Percentiles rank a stretch among this genome's conserved stretches.
Evolutionary conservation across 2,329 filamentous ascomycete species (phyloP).

Genomic region (Pseudocercospora fuligena): DNA sequence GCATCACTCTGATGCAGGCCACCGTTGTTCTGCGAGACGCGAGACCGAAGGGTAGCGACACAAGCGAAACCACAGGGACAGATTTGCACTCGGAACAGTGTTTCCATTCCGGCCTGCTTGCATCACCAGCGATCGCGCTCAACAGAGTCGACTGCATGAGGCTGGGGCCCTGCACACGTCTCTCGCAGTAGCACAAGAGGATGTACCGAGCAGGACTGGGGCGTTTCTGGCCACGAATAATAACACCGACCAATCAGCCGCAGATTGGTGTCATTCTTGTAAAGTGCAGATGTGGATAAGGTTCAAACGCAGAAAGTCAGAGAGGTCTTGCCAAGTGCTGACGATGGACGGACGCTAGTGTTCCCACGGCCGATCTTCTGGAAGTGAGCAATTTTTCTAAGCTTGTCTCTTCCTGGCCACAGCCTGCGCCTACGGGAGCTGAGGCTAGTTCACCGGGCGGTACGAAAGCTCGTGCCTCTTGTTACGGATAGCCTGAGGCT

Average conservation of each 20-base stretch:
- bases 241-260: constrained; percentile 7
- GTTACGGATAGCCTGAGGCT: constrained; percentile 5
- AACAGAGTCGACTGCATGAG: constrained; percentile 18
- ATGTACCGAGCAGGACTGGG: constrained; percentile 16
- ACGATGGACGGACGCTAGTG: constrained; percentile 6
- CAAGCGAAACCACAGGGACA: constrained; percentile 1
- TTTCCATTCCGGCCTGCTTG: constrained; percentile 9
- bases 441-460: constrained; percentile 1
- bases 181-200: constrained; percentile 13
- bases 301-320: constrained; percentile 9
- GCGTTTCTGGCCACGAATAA: not conserved
- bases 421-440: constrained; percentile 3
- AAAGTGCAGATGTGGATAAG: constrained; percentile 1
- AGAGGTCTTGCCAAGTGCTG: constrained; percentile 5
- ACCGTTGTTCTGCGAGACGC: constrained; percentile 14
- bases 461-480: constrained; percentile 6
- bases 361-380: constrained; percentile 7
- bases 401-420: constrained; percentile 9
- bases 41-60: not conserved
- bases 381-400: constrained; percentile 15
- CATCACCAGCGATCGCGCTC: constrained; percentile 7
- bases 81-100: not conserved
- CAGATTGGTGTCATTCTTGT: constrained; percentile 6
- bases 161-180: constrained; percentile 7
- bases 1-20: constrained; percentile 17